Conservation (phyloP, 129 eudicot species). For the Scalesia atractyloides region DNA sequence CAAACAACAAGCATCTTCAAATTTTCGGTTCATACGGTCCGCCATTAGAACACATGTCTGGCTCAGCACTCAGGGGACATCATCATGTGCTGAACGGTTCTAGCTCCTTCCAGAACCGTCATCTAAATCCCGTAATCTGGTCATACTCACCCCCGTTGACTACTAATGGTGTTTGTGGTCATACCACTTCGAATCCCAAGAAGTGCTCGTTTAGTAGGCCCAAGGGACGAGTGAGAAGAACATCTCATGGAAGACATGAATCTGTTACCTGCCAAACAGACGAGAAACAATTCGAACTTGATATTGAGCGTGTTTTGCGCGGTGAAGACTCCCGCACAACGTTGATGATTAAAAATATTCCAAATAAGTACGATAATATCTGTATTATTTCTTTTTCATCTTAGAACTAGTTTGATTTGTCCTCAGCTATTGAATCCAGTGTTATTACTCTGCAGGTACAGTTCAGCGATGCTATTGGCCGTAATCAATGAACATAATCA, state of each 20-base stretch:
- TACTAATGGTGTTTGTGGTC: constrained; percentile 34
- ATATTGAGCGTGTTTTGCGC: constrained; percentile 54
- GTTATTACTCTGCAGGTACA: constrained; percentile 44
- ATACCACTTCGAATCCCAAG: constrained; percentile 27
- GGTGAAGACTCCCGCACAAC: constrained; percentile 62
- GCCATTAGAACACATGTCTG: constrained; percentile 31
- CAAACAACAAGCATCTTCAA: constrained; percentile 21
- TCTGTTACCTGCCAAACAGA: constrained; percentile 43
- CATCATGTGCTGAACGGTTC: constrained; percentile 35
- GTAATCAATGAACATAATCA: constrained; percentile 64
- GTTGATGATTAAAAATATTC: constrained; percentile 67
- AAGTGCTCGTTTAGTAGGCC: constrained; percentile 39
- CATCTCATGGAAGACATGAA: constrained; percentile 45
- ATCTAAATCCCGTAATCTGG: constrained; percentile 44
- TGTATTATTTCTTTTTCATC: constrained; percentile 5
- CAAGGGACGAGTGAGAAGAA: constrained; percentile 45
- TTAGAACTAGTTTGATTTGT: neutral
- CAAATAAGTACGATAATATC: constrained; percentile 53
- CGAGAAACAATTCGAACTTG: constrained; percentile 59
- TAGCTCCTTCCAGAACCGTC: constrained; percentile 42
- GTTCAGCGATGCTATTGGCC: constrained; percentile 64
- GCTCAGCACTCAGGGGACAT: constrained; percentile 34
- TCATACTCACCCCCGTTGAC: constrained; percentile 41
- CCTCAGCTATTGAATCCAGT: neutral
- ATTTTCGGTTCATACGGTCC: constrained; percentile 23